phyloP scores from a whole-genome alignment of 2,329 filamentous ascomycete species.

The Juglanconis sp. region DNA sequence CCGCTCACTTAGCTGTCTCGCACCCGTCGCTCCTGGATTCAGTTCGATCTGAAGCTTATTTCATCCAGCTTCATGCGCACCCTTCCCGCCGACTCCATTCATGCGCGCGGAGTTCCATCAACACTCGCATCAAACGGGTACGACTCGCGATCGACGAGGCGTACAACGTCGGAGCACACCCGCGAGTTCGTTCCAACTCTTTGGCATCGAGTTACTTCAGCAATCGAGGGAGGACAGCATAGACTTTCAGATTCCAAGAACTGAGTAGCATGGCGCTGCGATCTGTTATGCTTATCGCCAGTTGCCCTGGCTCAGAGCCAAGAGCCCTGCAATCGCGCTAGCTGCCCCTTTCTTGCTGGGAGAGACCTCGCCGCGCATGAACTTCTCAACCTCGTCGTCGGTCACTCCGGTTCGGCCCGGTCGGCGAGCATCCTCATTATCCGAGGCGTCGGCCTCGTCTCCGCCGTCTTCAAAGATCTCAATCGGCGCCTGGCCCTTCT shows the following conservation, averaged over 20 bases:
- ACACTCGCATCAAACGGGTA: background rate
- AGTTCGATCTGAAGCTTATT: background rate
- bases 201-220: background rate
- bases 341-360: conserved; percentile 76
- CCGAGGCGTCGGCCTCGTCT: conserved; percentile 17
- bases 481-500: conserved; percentile 32
- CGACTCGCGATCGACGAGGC: background rate
- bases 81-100: too few relatives aligned
- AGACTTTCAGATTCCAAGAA: background rate
- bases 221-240: background rate
- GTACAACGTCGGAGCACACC: background rate
- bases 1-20: too few relatives aligned
- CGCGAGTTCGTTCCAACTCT: background rate
- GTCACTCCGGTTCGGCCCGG: conserved; percentile 21
- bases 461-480: conserved; percentile 54
- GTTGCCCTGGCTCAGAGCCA: conserved; percentile 88
- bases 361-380: conserved; percentile 66
- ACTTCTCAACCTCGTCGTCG: conserved; percentile 66
- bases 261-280: background rate
- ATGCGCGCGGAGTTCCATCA: background rate
- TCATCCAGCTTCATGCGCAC: background rate
- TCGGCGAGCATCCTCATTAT: conserved; percentile 6
- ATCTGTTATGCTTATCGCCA: conserved; percentile 60
- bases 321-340: conserved; percentile 83
- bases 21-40: too few relatives aligned